These are phyloP conservation scores for Globomyces pollinis-pini DNA, from an alignment of 192 early-diverging fungal genomes.

Conservation along the genomic window DNA sequence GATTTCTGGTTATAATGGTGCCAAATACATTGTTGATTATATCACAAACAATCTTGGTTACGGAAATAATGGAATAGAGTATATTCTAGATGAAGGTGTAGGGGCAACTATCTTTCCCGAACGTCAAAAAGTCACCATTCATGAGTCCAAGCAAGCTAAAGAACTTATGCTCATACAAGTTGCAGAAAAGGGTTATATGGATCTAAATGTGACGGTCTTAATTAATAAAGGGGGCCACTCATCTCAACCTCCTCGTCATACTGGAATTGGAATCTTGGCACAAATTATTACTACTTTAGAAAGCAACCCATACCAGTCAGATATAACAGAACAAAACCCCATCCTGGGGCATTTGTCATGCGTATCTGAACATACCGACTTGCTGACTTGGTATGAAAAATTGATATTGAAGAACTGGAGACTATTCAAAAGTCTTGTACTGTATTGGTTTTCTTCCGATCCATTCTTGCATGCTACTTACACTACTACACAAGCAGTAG, in stretches of 20 bases:
- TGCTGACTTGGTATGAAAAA: not conserved
- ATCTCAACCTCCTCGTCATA: constrained; percentile 28
- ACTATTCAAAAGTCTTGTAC: not conserved
- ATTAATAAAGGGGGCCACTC: constrained; percentile 35
- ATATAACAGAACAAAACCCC: constrained; percentile 16
- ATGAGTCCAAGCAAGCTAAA: too few relatives aligned
- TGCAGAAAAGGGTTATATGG: constrained; percentile 32
- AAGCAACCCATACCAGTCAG: constrained; percentile 8
- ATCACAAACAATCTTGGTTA: constrained; percentile 6
- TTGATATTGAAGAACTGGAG: not conserved
- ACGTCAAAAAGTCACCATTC: constrained; percentile 10
- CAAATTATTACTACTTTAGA: constrained; percentile 22
- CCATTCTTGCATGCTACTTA: not conserved
- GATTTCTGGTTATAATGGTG: constrained; percentile 19
- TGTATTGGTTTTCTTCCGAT: not conserved
- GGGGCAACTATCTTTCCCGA: constrained; percentile 8
- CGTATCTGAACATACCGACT: constrained; percentile 7
- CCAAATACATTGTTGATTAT: constrained; percentile 17
- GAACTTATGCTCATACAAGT: constrained; percentile 21
- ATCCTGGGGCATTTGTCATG: constrained; percentile 16
- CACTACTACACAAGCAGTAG: constrained; percentile 32
- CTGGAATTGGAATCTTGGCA: constrained; percentile 28
- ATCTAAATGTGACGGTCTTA: constrained; percentile 19
- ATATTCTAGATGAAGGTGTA: constrained; percentile 37
- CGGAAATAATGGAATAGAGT: constrained; percentile 18